phyloP scores from a whole-genome alignment of 2,329 filamentous ascomycete genomes.

The Exophiala sp. region DNA sequence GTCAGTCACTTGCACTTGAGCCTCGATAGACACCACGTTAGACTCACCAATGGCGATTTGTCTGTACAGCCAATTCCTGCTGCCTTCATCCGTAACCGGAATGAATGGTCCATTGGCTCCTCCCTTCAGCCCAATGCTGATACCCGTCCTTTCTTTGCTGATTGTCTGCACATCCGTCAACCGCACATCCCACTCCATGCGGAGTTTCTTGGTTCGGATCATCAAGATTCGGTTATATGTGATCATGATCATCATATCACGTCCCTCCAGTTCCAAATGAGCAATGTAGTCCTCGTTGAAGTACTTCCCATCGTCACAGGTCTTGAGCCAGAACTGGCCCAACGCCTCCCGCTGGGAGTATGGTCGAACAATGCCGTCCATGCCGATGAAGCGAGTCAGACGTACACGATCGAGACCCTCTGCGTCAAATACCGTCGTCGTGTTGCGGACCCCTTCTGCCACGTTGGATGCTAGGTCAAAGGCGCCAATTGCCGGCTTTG shows the following conservation, averaged over 20 bases:
- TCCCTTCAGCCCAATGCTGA: constrained; percentile 81
- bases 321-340: constrained; percentile 98
- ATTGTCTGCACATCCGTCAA: constrained; percentile 96
- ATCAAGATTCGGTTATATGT: constrained; percentile 84
- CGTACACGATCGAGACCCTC: constrained; percentile 91
- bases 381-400: constrained; percentile 84
- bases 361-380: constrained; percentile 87
- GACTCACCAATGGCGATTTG: constrained; percentile 56
- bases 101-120: constrained; percentile 93
- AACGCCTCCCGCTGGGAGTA: constrained; percentile 93
- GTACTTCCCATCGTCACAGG: constrained; percentile 92
- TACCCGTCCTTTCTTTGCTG: constrained; percentile 88
- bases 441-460: constrained; percentile 95
- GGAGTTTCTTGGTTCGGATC: constrained; percentile 76
- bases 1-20: constrained; percentile 2
- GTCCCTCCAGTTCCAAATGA: constrained; percentile 81
- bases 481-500: constrained; percentile 92
- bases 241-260: constrained; percentile 85
- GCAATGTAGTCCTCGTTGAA: constrained; percentile 98
- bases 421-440: constrained; percentile 94
- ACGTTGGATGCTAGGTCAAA: constrained; percentile 96
- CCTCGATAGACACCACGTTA: neutral
- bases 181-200: constrained; percentile 91
- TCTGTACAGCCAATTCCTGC: constrained; percentile 60
- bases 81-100: constrained; percentile 81